phyloP scores from a whole-genome alignment of 2,329 filamentous ascomycete genomes.

The Nothomitra cinnamomea region DNA sequence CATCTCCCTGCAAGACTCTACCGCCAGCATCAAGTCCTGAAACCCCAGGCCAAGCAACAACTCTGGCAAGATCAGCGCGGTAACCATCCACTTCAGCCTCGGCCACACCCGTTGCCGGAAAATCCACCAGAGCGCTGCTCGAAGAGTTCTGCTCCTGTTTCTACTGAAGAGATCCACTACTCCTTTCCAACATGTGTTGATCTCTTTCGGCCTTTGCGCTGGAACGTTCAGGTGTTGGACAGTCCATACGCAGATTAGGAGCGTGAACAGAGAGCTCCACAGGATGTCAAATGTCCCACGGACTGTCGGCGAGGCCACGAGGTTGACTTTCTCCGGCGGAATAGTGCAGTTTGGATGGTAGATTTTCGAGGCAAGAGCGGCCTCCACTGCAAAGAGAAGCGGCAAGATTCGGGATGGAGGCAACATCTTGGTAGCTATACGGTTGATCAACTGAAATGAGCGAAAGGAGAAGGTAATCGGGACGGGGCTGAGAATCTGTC shows the following conservation, averaged over 20 bases:
- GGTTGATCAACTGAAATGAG: no score
- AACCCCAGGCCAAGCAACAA: neutral
- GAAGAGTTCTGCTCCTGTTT: neutral
- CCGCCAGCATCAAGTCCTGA: neutral
- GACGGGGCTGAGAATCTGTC: no score
- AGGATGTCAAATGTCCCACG: conserved; percentile 14
- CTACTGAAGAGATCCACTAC: neutral
- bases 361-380: neutral
- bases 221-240: conserved; percentile 14
- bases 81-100: conserved; percentile 3
- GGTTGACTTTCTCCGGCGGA: conserved; percentile 4
- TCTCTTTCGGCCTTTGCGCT: neutral
- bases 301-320: conserved; percentile 9
- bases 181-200: neutral
- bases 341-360: neutral
- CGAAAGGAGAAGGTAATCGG: no score
- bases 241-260: conserved; percentile 14
- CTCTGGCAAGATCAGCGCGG: neutral
- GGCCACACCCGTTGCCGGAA: neutral
- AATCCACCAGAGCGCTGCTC: neutral
- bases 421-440: neutral
- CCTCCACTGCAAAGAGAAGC: neutral
- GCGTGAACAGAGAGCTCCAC: conserved; percentile 12
- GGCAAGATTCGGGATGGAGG: neutral
- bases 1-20: neutral